These are phyloP conservation scores for Beauveria caledonica DNA, from an alignment of 2,329 filamentous ascomycete genomes.

Conservation along the genomic window DNA sequence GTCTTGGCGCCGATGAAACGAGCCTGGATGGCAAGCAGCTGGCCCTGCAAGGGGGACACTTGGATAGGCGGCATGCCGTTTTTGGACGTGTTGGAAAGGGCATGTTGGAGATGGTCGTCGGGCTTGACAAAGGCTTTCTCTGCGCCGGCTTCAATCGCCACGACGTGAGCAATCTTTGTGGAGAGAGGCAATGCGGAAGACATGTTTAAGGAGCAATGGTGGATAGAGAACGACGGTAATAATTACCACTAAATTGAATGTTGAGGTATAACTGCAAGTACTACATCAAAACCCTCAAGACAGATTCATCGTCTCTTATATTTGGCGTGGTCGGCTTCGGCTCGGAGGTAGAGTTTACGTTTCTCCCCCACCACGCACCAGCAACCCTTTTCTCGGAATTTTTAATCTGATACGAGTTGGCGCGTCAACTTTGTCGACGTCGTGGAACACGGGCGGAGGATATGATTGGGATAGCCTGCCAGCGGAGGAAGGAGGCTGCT, in stretches of 20 bases:
- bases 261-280: no score
- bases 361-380: neutral
- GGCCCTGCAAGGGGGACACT: constrained; percentile 27
- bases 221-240: neutral
- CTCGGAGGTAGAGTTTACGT: neutral
- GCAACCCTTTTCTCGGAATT: no score
- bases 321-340: neutral
- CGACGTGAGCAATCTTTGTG: constrained; percentile 11
- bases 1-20: constrained; percentile 26
- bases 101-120: constrained; percentile 18
- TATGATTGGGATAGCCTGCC: no score
- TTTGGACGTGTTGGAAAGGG: constrained; percentile 23
- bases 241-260: no score
- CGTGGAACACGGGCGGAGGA: no score
- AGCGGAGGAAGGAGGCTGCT: no score
- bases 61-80: constrained; percentile 30
- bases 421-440: no score
- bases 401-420: no score
- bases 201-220: neutral
- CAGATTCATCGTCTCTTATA: neutral
- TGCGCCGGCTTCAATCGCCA: neutral
- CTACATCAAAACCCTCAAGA: neutral
- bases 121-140: neutral
- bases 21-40: constrained; percentile 31
- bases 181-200: neutral